Evolutionary conservation across 2,329 filamentous ascomycete genomes (phyloP).

Genomic region (Neonectria coccinea): DNA sequence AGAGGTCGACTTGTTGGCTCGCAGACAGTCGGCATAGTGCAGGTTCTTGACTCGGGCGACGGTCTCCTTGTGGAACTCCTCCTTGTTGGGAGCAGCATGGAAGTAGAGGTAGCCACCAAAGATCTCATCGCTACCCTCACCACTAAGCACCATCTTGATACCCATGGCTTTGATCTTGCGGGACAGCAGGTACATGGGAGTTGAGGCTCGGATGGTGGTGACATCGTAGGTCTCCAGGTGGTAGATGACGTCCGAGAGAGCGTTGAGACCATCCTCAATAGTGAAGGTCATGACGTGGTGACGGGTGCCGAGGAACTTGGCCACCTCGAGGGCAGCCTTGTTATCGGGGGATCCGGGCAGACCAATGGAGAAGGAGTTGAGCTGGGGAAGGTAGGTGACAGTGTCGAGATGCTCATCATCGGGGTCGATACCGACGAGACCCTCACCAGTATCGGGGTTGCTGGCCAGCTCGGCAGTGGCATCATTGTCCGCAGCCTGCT

Average conservation of each 20-base stretch:
- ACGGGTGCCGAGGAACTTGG: conserved; percentile 96
- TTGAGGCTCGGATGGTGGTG: conserved; percentile 97
- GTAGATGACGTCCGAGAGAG: conserved; percentile 96
- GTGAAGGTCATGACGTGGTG: conserved; percentile 99
- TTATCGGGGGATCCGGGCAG: conserved; percentile 93
- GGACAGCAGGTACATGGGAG: conserved; percentile 97
- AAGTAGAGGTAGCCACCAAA: conserved; percentile 99
- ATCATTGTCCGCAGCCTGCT: conserved; percentile 66
- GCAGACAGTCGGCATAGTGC: conserved; percentile 93
- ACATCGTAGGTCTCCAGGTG: conserved; percentile 98
- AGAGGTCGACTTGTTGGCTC: conserved; percentile 98
- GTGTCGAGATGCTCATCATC: conserved; percentile 91
- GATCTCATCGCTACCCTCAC: conserved; percentile 97
- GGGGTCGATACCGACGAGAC: conserved; percentile 88
- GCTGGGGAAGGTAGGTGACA: conserved; percentile 89
- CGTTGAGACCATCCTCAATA: conserved; percentile 95
- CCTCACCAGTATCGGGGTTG: conserved; percentile 71
- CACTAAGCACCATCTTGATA: conserved; percentile 98
- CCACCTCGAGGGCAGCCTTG: conserved; percentile 90
- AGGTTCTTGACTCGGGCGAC: conserved; percentile 96
- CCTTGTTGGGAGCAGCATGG: conserved; percentile 90
- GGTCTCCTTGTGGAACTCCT: conserved; percentile 95
- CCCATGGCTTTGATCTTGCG: conserved; percentile 99
- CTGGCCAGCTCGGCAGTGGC: conserved; percentile 53
- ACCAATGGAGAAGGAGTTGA: conserved; percentile 99